A percentile compares a stretch with the other conserved stretches of the same genome.
phyloP scores from a whole-genome alignment of 2,329 filamentous ascomycete species.

The Hymenoscyphus fraxineus region DNA sequence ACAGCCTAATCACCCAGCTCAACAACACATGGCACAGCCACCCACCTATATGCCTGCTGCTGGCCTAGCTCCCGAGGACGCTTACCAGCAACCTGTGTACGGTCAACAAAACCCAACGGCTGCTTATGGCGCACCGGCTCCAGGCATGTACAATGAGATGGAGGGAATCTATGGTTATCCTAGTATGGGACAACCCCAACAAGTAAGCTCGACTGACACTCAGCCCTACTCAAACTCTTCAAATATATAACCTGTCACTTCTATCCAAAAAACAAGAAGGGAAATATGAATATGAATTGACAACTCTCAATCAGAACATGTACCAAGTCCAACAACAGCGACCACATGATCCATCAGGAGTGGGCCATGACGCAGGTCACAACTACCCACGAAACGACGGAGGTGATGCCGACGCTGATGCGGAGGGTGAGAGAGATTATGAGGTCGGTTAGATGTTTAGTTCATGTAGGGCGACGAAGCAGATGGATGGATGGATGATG shows the following conservation, averaged over 20 bases:
- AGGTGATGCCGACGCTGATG: slow-evolving; percentile 42
- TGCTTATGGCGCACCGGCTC: slow-evolving; percentile 71
- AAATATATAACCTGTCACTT: background rate
- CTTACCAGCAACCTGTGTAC: slow-evolving; percentile 79
- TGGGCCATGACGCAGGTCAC: slow-evolving; percentile 37
- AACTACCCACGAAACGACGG: slow-evolving; percentile 39
- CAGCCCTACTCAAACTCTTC: background rate
- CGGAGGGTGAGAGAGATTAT: slow-evolving; percentile 43
- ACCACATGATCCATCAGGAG: slow-evolving; percentile 36
- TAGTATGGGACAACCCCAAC: slow-evolving; percentile 70
- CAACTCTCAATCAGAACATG: slow-evolving; percentile 35
- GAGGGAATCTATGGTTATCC: slow-evolving; percentile 84
- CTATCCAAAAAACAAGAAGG: background rate
- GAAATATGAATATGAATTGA: background rate
- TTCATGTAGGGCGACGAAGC: background rate
- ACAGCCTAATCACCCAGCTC: slow-evolving; percentile 47
- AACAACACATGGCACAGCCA: slow-evolving; percentile 59
- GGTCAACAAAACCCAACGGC: slow-evolving; percentile 72
- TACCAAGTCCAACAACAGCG: slow-evolving; percentile 40
- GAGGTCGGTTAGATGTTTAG: slow-evolving; percentile 34
- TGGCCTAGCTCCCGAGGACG: slow-evolving; percentile 63
- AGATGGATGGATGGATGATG: background rate
- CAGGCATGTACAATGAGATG: slow-evolving; percentile 74
- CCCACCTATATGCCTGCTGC: slow-evolving; percentile 56
- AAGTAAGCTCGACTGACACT: slow-evolving; percentile 51